Percentiles rank a stretch among this genome's conserved stretches.
Conservation (phyloP, 163 green algal genomes). For the Scenedesmus sp. region DNA sequence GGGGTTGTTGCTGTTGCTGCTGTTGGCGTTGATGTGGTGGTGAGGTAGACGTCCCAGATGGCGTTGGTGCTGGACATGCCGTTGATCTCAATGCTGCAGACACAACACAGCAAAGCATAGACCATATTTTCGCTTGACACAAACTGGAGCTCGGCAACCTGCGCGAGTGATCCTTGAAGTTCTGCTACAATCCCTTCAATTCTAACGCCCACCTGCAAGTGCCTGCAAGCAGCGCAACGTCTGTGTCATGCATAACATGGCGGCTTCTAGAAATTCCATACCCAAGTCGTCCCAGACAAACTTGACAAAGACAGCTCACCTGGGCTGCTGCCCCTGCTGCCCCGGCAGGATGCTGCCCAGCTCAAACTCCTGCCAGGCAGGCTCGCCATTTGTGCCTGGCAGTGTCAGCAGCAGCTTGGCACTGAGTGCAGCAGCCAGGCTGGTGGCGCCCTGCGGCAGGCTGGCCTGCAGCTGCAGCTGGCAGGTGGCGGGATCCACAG, state of each 20-base stretch:
- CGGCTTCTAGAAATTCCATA: too few relatives aligned
- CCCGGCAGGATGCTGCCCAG: neutral
- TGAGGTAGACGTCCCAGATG: conserved; percentile 41
- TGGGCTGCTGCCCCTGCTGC: neutral
- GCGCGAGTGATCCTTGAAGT: too few relatives aligned
- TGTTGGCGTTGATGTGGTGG: neutral
- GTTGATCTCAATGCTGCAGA: conserved; percentile 25
- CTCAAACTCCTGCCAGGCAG: conserved; percentile 31
- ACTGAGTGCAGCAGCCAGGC: neutral
- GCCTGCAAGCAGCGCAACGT: too few relatives aligned
- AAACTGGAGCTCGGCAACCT: too few relatives aligned
- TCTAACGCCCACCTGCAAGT: too few relatives aligned
- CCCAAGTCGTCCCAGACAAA: too few relatives aligned
- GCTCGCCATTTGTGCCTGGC: conserved; percentile 20
- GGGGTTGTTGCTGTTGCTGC: conserved; percentile 10
- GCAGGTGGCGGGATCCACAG: neutral
- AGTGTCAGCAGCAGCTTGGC: conserved; percentile 22
- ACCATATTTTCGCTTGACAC: neutral
- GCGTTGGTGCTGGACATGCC: neutral
- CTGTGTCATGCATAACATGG: too few relatives aligned
- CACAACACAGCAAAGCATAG: neutral
- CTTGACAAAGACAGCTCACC: neutral
- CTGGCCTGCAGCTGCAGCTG: neutral
- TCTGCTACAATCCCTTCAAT: too few relatives aligned
- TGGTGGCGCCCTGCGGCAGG: neutral